A percentile compares a stretch with the other conserved stretches of the same genome.
These are phyloP conservation scores for Dendrobium catenatum DNA, from an alignment of 106 monocot species.

Conservation along the genomic window DNA sequence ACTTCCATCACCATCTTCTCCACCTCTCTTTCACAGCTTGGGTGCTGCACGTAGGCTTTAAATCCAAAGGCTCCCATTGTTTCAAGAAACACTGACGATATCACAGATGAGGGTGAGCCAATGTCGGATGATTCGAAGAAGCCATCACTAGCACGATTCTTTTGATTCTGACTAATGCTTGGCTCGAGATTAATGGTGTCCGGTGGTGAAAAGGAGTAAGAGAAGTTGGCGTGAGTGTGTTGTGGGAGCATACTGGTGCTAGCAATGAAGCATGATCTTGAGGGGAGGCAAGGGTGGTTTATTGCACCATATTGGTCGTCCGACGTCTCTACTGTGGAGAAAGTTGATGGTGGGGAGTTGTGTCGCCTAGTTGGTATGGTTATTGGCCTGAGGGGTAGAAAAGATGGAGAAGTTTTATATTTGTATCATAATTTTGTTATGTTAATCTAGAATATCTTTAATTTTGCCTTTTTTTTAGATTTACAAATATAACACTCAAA, in stretches of 20 bases:
- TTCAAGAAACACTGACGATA: conserved; percentile 26
- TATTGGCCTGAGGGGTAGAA: conserved; percentile 32
- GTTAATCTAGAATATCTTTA: no score
- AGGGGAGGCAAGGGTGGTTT: conserved; percentile 1
- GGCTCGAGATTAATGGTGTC: conserved; percentile 17
- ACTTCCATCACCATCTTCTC: conserved; percentile 18
- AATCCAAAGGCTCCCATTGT: neutral
- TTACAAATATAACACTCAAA: no score
- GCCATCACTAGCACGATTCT: neutral
- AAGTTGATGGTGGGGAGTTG: conserved; percentile 24
- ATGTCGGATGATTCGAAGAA: neutral
- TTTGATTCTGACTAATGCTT: conserved; percentile 11
- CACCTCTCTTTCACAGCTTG: conserved; percentile 8
- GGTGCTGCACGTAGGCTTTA: neutral
- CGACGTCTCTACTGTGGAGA: conserved; percentile 4
- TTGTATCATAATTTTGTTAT: no score
- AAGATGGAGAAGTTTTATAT: neutral
- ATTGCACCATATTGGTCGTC: conserved; percentile 3
- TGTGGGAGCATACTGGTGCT: neutral
- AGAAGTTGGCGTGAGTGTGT: neutral
- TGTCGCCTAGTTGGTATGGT: conserved; percentile 30
- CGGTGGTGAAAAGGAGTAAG: conserved; percentile 29
- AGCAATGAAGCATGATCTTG: neutral
- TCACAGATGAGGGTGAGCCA: conserved; percentile 18
- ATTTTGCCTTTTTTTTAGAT: no score